phyloP scores from a whole-genome alignment of 768 basidiomycete genomes.

The Gautieria morchelliformis region DNA sequence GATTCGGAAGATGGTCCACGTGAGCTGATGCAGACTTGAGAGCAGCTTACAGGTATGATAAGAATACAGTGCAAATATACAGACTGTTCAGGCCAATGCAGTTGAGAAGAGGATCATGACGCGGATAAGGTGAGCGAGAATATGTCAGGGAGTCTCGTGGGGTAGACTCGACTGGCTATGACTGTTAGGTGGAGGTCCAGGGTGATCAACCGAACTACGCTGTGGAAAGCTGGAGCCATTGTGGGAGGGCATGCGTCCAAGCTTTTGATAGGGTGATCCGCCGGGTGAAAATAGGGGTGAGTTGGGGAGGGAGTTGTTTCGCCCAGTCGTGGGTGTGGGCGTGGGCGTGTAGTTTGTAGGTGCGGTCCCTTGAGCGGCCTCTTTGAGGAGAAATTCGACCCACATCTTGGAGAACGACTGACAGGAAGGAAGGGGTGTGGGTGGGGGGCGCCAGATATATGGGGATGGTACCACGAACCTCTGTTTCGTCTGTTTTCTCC shows the following conservation, averaged over 20 bases:
- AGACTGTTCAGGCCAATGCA: background rate
- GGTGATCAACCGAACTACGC: background rate
- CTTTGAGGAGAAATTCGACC: constrained; percentile 96
- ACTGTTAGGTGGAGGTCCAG: background rate
- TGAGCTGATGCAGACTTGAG: no score
- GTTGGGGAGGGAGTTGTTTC: background rate
- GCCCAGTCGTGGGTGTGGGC: background rate
- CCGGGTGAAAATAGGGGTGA: background rate
- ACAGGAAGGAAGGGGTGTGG: constrained; percentile 5
- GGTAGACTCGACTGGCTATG: background rate
- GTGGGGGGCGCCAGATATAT: background rate
- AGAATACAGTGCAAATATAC: constrained; percentile 1
- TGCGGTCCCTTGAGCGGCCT: constrained; percentile 48
- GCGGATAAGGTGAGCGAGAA: background rate
- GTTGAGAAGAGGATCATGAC: background rate
- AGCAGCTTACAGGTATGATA: background rate
- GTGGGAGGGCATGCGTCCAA: background rate
- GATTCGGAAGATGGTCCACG: no score
- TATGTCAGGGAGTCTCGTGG: background rate
- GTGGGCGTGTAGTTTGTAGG: background rate
- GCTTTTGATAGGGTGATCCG: background rate
- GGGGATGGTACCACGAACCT: constrained; percentile 35
- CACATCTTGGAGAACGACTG: constrained; percentile 96
- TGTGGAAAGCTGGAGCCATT: background rate
- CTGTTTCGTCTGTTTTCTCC: constrained; percentile 77